phyloP scores from a whole-genome alignment of 2,329 filamentous ascomycete genomes.

The Xylaria sp. region DNA sequence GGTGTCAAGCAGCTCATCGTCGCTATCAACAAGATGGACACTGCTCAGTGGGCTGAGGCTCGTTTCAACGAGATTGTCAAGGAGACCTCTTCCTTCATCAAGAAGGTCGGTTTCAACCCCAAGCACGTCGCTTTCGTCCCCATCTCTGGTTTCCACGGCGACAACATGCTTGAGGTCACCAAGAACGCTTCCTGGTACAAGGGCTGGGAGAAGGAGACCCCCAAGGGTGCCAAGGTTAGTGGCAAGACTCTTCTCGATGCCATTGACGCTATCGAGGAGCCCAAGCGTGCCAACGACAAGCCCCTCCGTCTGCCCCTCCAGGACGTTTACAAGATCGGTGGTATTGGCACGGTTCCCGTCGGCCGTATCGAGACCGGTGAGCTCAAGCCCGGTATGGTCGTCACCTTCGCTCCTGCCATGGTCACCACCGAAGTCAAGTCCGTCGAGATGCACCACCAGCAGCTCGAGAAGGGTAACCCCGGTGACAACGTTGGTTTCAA shows the following conservation, averaged over 20 bases:
- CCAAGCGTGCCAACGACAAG: slow-evolving; percentile 96
- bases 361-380: slow-evolving; percentile 99
- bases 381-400: slow-evolving; percentile 92
- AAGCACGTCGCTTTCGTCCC: slow-evolving; percentile 98
- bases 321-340: slow-evolving; percentile 99
- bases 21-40: slow-evolving; percentile 99
- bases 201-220: slow-evolving; percentile 96
- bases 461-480: slow-evolving; percentile 92
- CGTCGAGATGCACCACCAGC: slow-evolving; percentile 99
- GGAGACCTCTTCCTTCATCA: slow-evolving; percentile 99
- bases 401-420: slow-evolving; percentile 97
- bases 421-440: slow-evolving; percentile 99
- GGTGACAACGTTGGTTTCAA: slow-evolving; percentile 99
- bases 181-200: slow-evolving; percentile 99
- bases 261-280: slow-evolving; percentile 95
- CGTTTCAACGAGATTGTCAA: slow-evolving; percentile 99
- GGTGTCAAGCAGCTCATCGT: slow-evolving; percentile 99
- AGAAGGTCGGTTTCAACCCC: slow-evolving; percentile 99
- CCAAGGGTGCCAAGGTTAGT: slow-evolving; percentile 80
- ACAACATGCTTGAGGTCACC: slow-evolving; percentile 97
- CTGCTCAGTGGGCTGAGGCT: slow-evolving; percentile 95
- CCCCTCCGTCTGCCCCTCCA: slow-evolving; percentile 99
- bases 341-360: slow-evolving; percentile 99
- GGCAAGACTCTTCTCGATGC: slow-evolving; percentile 99
- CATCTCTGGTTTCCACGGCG: slow-evolving; percentile 99